These are phyloP conservation scores for Apium graveolens DNA, from an alignment of 129 eudicot species.

Conservation along the genomic window DNA sequence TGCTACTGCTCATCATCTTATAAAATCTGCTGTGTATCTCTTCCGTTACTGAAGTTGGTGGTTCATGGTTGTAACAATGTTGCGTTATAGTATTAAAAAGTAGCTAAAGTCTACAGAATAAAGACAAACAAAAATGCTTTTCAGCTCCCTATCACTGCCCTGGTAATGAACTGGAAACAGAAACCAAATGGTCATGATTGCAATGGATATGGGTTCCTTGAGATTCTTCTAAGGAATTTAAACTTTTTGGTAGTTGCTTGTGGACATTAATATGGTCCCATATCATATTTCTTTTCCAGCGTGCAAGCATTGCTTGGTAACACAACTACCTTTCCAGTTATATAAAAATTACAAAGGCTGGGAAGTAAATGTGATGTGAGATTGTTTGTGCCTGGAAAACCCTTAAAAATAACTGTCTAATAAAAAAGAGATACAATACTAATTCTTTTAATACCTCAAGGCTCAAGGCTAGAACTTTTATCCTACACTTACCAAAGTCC, in stretches of 20 bases:
- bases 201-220: not conserved
- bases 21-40: not conserved
- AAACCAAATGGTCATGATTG: not conserved
- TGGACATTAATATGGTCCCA: not conserved
- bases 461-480: no score
- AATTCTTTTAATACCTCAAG: no score
- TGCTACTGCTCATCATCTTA: not conserved
- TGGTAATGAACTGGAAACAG: not conserved
- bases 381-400: not conserved
- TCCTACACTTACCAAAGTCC: not conserved
- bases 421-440: no score
- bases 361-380: not conserved
- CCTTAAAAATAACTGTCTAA: not conserved
- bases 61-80: not conserved
- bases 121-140: not conserved
- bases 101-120: not conserved
- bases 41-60: not conserved
- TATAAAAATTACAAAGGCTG: not conserved
- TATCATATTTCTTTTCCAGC: not conserved
- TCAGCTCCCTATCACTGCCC: not conserved
- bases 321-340: not conserved
- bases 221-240: not conserved
- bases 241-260: not conserved
- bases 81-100: not conserved
- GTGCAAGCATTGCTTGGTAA: not conserved